These are phyloP conservation scores for Didymella sp. DNA, from an alignment of 2,329 filamentous ascomycete species.

Conservation along the genomic window DNA sequence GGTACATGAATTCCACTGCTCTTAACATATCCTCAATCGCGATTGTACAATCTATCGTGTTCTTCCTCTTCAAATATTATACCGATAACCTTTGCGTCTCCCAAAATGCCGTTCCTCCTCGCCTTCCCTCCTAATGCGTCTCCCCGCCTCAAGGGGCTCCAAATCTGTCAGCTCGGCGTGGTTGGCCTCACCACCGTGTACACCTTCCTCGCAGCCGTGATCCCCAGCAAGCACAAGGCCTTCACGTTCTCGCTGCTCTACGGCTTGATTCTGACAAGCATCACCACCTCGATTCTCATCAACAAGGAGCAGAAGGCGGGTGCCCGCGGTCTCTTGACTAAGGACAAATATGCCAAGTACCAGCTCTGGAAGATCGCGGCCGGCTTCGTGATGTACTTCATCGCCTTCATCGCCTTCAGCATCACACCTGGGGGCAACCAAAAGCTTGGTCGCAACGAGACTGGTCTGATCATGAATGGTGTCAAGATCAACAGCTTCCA, in stretches of 20 bases:
- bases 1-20: neutral
- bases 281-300: slow-evolving; percentile 30
- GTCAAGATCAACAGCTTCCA: slow-evolving; percentile 32
- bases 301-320: slow-evolving; percentile 30
- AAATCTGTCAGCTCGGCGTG: slow-evolving; percentile 28
- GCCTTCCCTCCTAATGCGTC: slow-evolving; percentile 19
- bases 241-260: slow-evolving; percentile 38
- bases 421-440: slow-evolving; percentile 17
- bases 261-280: slow-evolving; percentile 29
- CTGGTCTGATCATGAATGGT: slow-evolving; percentile 27
- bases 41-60: neutral
- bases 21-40: neutral
- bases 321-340: slow-evolving; percentile 24
- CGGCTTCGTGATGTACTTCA: slow-evolving; percentile 27
- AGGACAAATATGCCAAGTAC: slow-evolving; percentile 34
- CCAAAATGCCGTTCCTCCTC: slow-evolving; percentile 18
- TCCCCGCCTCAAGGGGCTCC: slow-evolving; percentile 30
- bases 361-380: slow-evolving; percentile 32
- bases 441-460: slow-evolving; percentile 6
- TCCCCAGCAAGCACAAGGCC: slow-evolving; percentile 28
- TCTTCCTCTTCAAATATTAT: neutral
- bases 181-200: slow-evolving; percentile 23
- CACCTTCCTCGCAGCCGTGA: slow-evolving; percentile 27
- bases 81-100: neutral
- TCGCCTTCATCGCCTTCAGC: slow-evolving; percentile 26